A percentile compares a stretch with the other conserved stretches of the same genome.
phyloP scores from a whole-genome alignment of 1,139 yeast genomes.

The Candida glucosophila region DNA sequence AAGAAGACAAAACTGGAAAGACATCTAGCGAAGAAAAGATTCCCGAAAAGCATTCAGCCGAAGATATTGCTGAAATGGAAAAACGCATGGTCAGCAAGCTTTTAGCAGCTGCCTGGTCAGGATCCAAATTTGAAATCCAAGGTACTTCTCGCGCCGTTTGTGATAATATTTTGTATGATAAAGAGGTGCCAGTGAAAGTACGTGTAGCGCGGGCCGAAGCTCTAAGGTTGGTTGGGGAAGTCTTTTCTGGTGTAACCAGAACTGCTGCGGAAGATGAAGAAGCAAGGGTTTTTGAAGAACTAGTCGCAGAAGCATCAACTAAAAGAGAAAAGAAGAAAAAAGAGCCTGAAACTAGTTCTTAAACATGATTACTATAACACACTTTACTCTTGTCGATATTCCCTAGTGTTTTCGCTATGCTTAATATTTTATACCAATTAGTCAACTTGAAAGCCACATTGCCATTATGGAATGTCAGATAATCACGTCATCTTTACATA shows the following conservation, averaged over 20 bases:
- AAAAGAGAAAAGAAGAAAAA: conserved; percentile 52
- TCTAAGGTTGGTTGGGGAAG: conserved; percentile 61
- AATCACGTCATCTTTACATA: not conserved
- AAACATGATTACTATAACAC: not conserved
- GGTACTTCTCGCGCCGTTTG: conserved; percentile 85
- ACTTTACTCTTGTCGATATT: not conserved
- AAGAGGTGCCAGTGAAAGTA: conserved; percentile 42
- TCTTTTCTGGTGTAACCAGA: conserved; percentile 58
- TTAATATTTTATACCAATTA: not conserved
- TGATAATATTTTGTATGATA: conserved; percentile 65
- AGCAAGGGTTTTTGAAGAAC: conserved; percentile 81
- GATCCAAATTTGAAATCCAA: conserved; percentile 82
- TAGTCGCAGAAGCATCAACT: conserved; percentile 86
- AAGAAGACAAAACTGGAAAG: conserved; percentile 7
- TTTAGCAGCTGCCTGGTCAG: conserved; percentile 93
- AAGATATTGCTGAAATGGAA: conserved; percentile 80
- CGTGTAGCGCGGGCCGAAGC: conserved; percentile 77
- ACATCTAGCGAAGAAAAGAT: conserved; percentile 12
- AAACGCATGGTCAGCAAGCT: conserved; percentile 83
- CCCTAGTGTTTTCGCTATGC: not conserved
- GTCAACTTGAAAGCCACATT: not conserved
- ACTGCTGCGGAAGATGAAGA: conserved; percentile 86
- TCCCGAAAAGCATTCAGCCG: conserved; percentile 59
- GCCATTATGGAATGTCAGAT: not conserved
- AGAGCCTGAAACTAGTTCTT: conserved; percentile 1